These are phyloP conservation scores for Rubus idaeus DNA, from an alignment of 306 rosid species.

Conservation along the genomic window DNA sequence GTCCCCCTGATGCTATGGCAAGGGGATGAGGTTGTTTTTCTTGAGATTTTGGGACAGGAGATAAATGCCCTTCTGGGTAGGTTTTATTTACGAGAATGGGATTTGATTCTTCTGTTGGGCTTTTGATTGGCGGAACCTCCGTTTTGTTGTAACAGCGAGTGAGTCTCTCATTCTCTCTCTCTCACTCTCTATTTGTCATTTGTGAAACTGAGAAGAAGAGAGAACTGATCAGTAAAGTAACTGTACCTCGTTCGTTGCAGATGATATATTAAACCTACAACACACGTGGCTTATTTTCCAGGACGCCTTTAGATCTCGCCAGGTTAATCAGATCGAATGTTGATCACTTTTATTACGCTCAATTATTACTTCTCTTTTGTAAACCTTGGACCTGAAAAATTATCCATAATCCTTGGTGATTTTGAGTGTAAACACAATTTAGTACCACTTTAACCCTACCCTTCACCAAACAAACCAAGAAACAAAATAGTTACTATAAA, in stretches of 20 bases:
- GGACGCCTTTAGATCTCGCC: conserved; percentile 8
- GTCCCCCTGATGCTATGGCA: conserved; percentile 26
- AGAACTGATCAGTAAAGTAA: too few relatives aligned
- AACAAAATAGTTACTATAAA: not conserved
- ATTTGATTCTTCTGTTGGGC: conserved; percentile 21
- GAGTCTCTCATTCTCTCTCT: not conserved
- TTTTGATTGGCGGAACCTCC: conserved; percentile 50
- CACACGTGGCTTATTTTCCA: conserved; percentile 3
- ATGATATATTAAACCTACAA: not conserved
- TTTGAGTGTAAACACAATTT: not conserved
- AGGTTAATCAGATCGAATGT: conserved; percentile 1
- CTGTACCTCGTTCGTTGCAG: not conserved
- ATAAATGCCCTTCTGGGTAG: conserved; percentile 35
- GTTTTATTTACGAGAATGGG: conserved; percentile 42
- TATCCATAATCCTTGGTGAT: not conserved
- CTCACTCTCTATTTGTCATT: conserved; percentile 14
- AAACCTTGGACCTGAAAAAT: too few relatives aligned
- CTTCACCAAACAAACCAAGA: not conserved
- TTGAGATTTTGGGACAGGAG: not conserved
- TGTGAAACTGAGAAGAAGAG: not conserved
- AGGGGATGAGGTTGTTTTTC: conserved; percentile 34
- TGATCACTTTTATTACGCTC: not conserved
- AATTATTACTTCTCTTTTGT: not conserved
- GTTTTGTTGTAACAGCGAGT: not conserved
- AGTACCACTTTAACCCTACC: not conserved